These are phyloP conservation scores for Arthroderma sp. DNA, from an alignment of 2,329 filamentous ascomycete genomes.

Conservation along the genomic window DNA sequence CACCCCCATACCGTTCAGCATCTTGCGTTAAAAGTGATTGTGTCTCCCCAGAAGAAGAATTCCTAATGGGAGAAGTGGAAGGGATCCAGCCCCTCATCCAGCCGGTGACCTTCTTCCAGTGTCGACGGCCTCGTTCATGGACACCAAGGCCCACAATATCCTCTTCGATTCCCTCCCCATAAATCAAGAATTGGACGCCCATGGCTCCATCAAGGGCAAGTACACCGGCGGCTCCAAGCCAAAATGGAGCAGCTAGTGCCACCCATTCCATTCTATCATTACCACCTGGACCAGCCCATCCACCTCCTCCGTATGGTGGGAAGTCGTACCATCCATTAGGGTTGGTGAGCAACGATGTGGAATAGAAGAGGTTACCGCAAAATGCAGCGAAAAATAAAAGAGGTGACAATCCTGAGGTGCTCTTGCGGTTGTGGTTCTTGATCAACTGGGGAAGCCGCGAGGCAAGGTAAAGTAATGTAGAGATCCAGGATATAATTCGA, in stretches of 20 bases:
- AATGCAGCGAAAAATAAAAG: constrained; percentile 54
- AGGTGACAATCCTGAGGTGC: constrained; percentile 50
- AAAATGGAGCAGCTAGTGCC: constrained; percentile 47
- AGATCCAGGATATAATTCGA: constrained; percentile 43
- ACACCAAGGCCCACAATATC: constrained; percentile 37
- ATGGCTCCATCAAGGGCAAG: constrained; percentile 49
- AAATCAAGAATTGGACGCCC: constrained; percentile 50
- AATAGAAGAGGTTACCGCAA: constrained; percentile 56
- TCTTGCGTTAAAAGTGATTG: constrained; percentile 20
- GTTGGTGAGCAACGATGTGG: constrained; percentile 47
- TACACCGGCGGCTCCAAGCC: constrained; percentile 52
- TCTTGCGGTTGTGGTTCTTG: constrained; percentile 51
- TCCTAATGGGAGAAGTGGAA: constrained; percentile 27
- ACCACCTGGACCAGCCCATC: constrained; percentile 46
- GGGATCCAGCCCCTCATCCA: constrained; percentile 58
- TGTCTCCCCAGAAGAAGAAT: constrained; percentile 15
- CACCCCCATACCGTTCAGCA: constrained; percentile 21
- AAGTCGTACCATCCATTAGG: constrained; percentile 50
- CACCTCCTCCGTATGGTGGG: constrained; percentile 42
- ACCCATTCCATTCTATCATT: constrained; percentile 45
- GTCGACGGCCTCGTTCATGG: constrained; percentile 24
- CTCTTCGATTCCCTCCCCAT: constrained; percentile 35
- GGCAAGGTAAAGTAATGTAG: constrained; percentile 44
- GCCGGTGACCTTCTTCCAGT: constrained; percentile 46
- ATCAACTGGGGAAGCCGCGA: constrained; percentile 52